phyloP scores from a whole-genome alignment of 768 basidiomycete species.

The Artomyces pyxidatus region DNA sequence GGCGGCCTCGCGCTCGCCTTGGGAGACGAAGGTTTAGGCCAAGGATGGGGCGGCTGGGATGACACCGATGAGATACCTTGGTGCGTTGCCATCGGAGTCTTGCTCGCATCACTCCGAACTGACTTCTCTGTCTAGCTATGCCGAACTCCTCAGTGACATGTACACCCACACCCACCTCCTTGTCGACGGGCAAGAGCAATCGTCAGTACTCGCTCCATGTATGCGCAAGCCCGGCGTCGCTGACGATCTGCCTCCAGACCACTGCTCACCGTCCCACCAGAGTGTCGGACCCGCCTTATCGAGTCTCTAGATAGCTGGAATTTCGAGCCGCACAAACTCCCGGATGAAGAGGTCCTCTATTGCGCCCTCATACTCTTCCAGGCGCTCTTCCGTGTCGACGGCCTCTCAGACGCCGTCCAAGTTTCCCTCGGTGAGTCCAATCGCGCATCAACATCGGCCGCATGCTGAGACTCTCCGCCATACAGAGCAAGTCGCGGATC shows the following conservation, averaged over 20 bases:
- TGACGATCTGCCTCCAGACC: no score
- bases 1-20: constrained; percentile 83
- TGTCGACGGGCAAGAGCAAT: constrained; percentile 44
- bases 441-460: background rate
- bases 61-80: constrained; percentile 37
- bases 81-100: constrained; percentile 31
- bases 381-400: constrained; percentile 70
- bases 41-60: constrained; percentile 63
- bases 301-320: constrained; percentile 69
- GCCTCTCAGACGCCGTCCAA: constrained; percentile 51
- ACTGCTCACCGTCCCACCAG: constrained; percentile 30
- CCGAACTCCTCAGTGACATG: constrained; percentile 81
- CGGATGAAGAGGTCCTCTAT: constrained; percentile 73
- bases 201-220: constrained; percentile 27
- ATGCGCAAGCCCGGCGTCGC: no score
- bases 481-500: constrained; percentile 63
- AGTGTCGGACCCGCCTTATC: constrained; percentile 55
- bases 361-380: constrained; percentile 87
- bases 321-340: constrained; percentile 82
- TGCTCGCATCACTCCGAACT: background rate
- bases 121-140: constrained; percentile 37
- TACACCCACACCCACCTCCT: constrained; percentile 69
- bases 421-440: constrained; percentile 49
- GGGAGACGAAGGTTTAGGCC: constrained; percentile 49
- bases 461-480: background rate